Base-by-base conservation (phyloP, 306 rosid species). In the Vicia sativa region DNA sequence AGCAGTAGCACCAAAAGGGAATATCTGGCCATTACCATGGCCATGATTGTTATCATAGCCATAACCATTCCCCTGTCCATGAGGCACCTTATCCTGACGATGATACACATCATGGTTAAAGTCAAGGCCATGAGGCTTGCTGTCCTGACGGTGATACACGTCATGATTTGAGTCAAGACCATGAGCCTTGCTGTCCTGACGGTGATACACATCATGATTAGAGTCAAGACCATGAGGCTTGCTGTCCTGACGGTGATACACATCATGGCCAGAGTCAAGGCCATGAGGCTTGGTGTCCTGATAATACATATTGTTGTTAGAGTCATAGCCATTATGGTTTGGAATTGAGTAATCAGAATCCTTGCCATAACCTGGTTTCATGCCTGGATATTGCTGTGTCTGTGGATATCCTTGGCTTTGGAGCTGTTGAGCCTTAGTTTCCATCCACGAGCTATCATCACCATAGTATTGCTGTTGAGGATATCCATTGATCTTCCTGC, bases 381-480 rank as follows among this genome's bases (percentile, higher is more conserved):
- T 49, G 55, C 50, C 19, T 5, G 14, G 50, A 15, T 13, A 44
- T 44, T 44, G 50, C 7, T 44, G 50, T 44, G 50, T 34, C 38
- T 34, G 38, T 34, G 38, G 50, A 44, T 44, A 44, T n/a, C 55
- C 55, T 3, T 49, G 55, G 55, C 55, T 49, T 1, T 53, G 57
- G 10, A 9, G 29, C 28, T 50, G 34, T 53, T 53, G 59, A 11
- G 31, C 34, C 59, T 53, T 53, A 23, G 31, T 23, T 53, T 53
- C 59, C 34, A 53, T 53, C 59, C 73, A 46, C 66, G 42, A 29
- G 28, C 70, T 52, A 54, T 42, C 81, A 69, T 72, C 75, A 65
- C 26, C 68, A 45, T 68, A 57, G 73, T 64, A 56, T 29, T 71
- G 79, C n/a, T 53, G 34, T 50, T 67, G 79, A 44, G 80, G 77